These are phyloP conservation scores for Gynandropsis gynandra DNA, from an alignment of 345 rosid species.

Conservation along the genomic window DNA sequence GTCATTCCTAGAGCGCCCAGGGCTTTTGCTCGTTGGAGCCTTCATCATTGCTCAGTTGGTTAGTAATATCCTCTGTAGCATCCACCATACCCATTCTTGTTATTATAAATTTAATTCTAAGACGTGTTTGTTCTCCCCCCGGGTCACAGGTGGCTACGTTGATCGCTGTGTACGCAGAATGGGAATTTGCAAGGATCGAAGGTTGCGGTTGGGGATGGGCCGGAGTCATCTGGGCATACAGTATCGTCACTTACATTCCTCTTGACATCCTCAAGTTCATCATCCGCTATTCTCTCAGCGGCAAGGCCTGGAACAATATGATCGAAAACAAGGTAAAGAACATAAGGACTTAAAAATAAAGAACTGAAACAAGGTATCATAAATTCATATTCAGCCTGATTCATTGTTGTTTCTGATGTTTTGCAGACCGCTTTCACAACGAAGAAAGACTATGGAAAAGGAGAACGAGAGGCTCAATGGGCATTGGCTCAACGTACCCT, in stretches of 20 bases:
- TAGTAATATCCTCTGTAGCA: conserved; percentile 11
- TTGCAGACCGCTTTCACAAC: conserved; percentile 63
- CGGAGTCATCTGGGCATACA: conserved; percentile 61
- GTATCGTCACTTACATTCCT: conserved; percentile 54
- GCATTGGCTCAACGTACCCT: conserved; percentile 61
- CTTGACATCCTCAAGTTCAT: conserved; percentile 70
- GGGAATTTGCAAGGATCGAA: conserved; percentile 58
- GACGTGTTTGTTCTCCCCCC: neutral
- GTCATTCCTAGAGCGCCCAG: conserved; percentile 69
- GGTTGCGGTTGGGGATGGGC: conserved; percentile 91
- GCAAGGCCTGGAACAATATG: conserved; percentile 59
- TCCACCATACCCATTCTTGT: neutral
- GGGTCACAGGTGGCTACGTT: conserved; percentile 48
- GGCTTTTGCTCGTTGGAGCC: conserved; percentile 44
- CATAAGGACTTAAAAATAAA: neutral
- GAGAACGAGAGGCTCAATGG: conserved; percentile 79
- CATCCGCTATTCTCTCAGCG: conserved; percentile 49
- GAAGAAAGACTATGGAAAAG: conserved; percentile 69
- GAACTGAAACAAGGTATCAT: neutral
- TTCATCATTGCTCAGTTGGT: conserved; percentile 67
- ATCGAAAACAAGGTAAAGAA: conserved; percentile 42
- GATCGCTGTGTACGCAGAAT: conserved; percentile 56
- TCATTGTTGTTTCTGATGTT: conserved; percentile 1
- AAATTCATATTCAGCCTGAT: neutral
- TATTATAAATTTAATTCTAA: neutral